phyloP scores from a whole-genome alignment of 306 rosid genomes.

The Vigna mungo region DNA sequence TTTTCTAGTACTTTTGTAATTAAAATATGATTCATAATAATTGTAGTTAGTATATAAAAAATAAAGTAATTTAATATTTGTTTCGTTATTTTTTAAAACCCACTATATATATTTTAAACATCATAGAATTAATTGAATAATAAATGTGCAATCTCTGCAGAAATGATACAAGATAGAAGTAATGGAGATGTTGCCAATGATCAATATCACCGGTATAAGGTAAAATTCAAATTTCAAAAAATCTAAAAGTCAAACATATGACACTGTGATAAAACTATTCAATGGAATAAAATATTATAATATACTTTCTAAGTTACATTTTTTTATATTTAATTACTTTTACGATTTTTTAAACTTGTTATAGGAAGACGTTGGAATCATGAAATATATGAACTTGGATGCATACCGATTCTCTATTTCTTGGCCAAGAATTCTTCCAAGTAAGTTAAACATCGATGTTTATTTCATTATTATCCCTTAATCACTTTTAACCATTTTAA shows the following conservation, averaged over 20 bases:
- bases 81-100: neutral
- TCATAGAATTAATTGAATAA: neutral
- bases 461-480: neutral
- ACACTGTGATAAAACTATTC: neutral
- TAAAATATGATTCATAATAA: too few relatives aligned
- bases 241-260: neutral
- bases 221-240: conserved; percentile 2
- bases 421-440: conserved; percentile 74
- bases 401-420: conserved; percentile 76
- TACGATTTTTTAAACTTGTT: neutral
- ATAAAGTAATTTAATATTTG: neutral
- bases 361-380: conserved; percentile 69
- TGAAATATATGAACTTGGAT: conserved; percentile 62
- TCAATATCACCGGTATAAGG: conserved; percentile 58
- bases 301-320: neutral
- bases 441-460: conserved; percentile 41
- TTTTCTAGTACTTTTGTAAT: too few relatives aligned
- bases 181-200: conserved; percentile 57
- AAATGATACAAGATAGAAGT: conserved; percentile 50
- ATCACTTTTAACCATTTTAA: neutral
- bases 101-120: too few relatives aligned
- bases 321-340: neutral
- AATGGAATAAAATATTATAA: neutral
- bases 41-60: too few relatives aligned
- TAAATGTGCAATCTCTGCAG: conserved; percentile 37